A percentile compares a stretch with the other conserved stretches of the same genome.
Evolutionary conservation across 1,284 basidiomycete species (phyloP).

Genomic region (Marasmius oreades): DNA sequence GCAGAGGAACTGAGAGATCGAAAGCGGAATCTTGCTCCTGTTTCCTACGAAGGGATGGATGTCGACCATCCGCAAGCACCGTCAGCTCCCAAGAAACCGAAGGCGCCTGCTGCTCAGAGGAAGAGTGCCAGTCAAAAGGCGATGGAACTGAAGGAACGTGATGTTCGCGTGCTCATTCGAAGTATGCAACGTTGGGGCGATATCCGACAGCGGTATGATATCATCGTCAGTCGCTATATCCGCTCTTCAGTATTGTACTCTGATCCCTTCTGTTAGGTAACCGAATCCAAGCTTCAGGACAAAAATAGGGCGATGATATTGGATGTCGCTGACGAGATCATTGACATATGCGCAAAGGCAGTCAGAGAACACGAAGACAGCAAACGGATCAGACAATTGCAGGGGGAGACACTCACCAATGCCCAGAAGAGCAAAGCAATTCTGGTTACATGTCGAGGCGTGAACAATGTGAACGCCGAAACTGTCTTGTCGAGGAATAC

Average conservation of each 20-base stretch:
- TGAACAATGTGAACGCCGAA: constrained; percentile 96
- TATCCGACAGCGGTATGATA: constrained; percentile 90
- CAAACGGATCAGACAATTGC: constrained; percentile 71
- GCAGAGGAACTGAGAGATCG: constrained; percentile 67
- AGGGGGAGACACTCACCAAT: constrained; percentile 82
- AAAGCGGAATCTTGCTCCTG: constrained; percentile 82
- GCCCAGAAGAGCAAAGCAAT: constrained; percentile 95
- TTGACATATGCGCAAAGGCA: constrained; percentile 81
- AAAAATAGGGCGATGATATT: constrained; percentile 95
- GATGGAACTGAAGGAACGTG: constrained; percentile 95
- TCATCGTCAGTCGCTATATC: constrained; percentile 65
- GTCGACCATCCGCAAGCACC: constrained; percentile 66
- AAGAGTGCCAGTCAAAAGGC: constrained; percentile 90
- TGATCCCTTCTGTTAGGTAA: constrained; percentile 54
- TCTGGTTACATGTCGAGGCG: constrained; percentile 85
- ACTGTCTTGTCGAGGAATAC: constrained; percentile 90
- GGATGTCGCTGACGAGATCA: constrained; percentile 90
- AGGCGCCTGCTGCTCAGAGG: constrained; percentile 60
- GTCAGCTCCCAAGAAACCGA: constrained; percentile 70
- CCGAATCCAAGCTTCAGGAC: constrained; percentile 89
- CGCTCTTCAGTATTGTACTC: constrained; percentile 13
- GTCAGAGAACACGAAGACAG: constrained; percentile 83
- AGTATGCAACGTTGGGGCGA: constrained; percentile 98
- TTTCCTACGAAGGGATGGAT: constrained; percentile 92
- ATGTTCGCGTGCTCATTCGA: constrained; percentile 92